These are phyloP conservation scores for Aspergillus aculeatus DNA, from an alignment of 2,329 filamentous ascomycete species.

Conservation along the genomic window DNA sequence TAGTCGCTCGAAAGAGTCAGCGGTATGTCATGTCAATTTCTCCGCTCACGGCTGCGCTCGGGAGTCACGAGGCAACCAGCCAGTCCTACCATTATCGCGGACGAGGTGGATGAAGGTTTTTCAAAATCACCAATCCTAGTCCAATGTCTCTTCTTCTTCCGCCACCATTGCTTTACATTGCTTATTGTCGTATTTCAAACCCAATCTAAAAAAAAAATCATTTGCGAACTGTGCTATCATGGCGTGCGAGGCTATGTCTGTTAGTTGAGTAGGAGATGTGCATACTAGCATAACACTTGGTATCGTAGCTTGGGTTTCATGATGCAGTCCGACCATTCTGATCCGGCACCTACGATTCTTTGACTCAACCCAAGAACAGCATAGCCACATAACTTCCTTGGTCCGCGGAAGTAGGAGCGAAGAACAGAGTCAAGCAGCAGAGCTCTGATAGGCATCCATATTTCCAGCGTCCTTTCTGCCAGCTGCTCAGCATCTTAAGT, in stretches of 20 bases:
- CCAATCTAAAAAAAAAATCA: not conserved
- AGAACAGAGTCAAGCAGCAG: not conserved
- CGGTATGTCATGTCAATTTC: constrained; percentile 10
- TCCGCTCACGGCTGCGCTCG: constrained; percentile 6
- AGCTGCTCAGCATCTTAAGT: not conserved
- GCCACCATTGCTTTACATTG: constrained; percentile 1
- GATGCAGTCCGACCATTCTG: not conserved
- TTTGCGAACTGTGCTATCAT: not conserved
- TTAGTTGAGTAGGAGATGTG: not conserved
- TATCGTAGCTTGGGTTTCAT: not conserved
- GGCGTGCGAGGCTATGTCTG: not conserved
- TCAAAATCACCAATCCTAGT: constrained; percentile 15
- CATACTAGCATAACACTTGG: not conserved
- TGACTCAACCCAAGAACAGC: not conserved
- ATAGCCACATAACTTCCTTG: not conserved
- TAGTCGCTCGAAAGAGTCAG: constrained; percentile 1
- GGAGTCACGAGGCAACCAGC: constrained; percentile 13
- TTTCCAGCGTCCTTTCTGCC: constrained; percentile 2
- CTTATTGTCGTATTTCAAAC: constrained; percentile 11
- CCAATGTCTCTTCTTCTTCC: constrained; percentile 2
- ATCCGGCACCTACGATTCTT: not conserved
- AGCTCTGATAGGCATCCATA: constrained; percentile 3
- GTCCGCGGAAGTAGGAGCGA: not conserved
- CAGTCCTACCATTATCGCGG: constrained; percentile 13
- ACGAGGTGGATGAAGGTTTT: constrained; percentile 13